phyloP scores from a whole-genome alignment of 768 basidiomycete species.

The Tylopilus rubrobrunneus region DNA sequence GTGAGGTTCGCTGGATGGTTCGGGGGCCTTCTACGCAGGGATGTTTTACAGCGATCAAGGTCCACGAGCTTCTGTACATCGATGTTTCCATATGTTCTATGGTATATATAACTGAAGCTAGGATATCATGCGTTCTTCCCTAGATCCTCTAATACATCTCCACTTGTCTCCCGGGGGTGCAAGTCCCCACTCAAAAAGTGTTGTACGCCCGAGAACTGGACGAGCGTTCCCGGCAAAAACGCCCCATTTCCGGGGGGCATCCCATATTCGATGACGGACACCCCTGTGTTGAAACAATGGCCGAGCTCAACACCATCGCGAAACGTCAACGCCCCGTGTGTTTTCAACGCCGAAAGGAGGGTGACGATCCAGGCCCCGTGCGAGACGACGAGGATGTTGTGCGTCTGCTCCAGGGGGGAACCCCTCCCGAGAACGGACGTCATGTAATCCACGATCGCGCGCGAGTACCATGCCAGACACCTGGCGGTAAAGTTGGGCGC shows the following conservation, averaged over 20 bases:
- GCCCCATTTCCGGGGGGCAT: constrained; percentile 19
- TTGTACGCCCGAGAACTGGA: constrained; percentile 50
- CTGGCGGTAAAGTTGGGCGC: constrained; percentile 43
- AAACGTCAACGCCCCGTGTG: constrained; percentile 36
- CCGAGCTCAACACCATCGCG: constrained; percentile 29
- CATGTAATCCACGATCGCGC: constrained; percentile 35
- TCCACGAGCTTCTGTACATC: too few species aligned
- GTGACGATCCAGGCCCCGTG: constrained; percentile 64
- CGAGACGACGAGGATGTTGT: constrained; percentile 52
- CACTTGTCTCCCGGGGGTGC: constrained; percentile 44
- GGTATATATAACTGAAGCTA: neutral
- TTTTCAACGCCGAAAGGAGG: constrained; percentile 47
- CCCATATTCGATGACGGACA: constrained; percentile 57
- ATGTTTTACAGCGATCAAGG: too few species aligned
- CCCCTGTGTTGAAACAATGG: constrained; percentile 27
- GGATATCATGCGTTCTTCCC: constrained; percentile 10
- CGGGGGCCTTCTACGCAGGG: too few species aligned
- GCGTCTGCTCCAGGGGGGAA: constrained; percentile 28
- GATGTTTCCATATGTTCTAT: too few species aligned
- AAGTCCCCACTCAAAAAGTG: constrained; percentile 41
- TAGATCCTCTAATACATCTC: constrained; percentile 37
- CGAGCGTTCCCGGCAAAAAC: constrained; percentile 35
- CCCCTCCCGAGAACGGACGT: constrained; percentile 13
- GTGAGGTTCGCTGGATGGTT: too few species aligned
- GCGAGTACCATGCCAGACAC: constrained; percentile 61